Evolutionary conservation across 768 basidiomycete genomes (phyloP), one percentile per base, ranked within the genome.

Genomic region (Macrocybe gigantea): DNA sequence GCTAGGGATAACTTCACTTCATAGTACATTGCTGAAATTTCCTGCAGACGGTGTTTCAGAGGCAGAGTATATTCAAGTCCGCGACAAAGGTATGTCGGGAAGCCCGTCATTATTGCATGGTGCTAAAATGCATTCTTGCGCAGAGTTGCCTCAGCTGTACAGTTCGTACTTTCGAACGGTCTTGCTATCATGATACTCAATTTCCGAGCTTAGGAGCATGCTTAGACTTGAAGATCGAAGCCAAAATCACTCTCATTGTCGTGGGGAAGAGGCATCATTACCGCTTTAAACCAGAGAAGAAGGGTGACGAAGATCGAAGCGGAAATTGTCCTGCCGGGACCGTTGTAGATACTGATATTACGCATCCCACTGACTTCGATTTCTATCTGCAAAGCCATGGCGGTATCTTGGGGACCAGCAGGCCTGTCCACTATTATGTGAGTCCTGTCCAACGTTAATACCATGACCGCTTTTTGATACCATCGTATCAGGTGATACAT

Each of bases 321-420:
- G 84, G 83, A 1, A 92, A 92, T 56, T 83, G 81, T 56, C 78
- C 72, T 1, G 86, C 89, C 0, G 89, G 89, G 5, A 87, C 87
- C 0, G 85, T 92, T 11, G 76, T 89, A 15, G 89, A 92, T 58
- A 70, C 70, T 2, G 82, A 80, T 4, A 78, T 89, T 38, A 73
- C 78, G 0, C 83, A 86, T 54, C 85, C 87, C 0, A 75, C 79
- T 1, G 85, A 89, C 49, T 82, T 84, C 33, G 89, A 92, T 55
- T 92, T 81, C 63, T 90, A 88, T 53, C 67, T 92, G 7, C 82
- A 82, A 57, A 85, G 82, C 46, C 89, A 92, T 48, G 85, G 78
- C 1, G 89, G 87, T 6, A 65, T 91, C 1, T 70, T 89, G 4
- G 89, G 89, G 5, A 92, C 88, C 0, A 87, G 83, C 47, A 60